phyloP scores from a whole-genome alignment of 2,329 filamentous ascomycete genomes.

The Catunica adiposa region DNA sequence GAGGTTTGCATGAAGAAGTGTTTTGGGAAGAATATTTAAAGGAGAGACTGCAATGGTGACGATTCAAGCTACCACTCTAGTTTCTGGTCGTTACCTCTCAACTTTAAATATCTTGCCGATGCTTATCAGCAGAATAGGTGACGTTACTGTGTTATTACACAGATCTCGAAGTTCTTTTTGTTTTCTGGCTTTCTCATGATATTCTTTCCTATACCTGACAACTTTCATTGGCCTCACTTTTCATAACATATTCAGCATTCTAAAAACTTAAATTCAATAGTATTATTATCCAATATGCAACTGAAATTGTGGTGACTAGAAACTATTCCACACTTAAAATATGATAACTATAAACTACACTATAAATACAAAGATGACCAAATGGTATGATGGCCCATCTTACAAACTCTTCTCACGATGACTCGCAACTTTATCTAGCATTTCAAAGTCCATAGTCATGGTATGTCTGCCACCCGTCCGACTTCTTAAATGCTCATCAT shows the following conservation, averaged over 20 bases:
- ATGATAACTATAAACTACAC: background rate
- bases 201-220: background rate
- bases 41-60: background rate
- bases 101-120: background rate
- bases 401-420: constrained; percentile 28
- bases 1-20: constrained; percentile 37
- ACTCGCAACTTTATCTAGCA: constrained; percentile 38
- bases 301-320: no score
- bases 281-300: no score
- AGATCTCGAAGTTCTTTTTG: no score
- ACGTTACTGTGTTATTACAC: no score
- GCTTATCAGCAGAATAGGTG: background rate
- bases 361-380: background rate
- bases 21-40: constrained; percentile 13
- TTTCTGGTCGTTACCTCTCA: no score
- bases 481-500: constrained; percentile 73
- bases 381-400: background rate
- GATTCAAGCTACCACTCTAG: no score
- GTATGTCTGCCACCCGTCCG: constrained; percentile 67
- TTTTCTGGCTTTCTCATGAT: no score
- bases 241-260: background rate
- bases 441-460: constrained; percentile 42
- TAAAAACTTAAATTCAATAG: background rate
- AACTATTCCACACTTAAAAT: background rate
- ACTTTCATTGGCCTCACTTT: background rate